Percentiles rank a stretch among this genome's conserved stretches.
These are phyloP conservation scores for Bertia moriformis DNA, from an alignment of 2,329 filamentous ascomycete genomes.

Conservation along the genomic window DNA sequence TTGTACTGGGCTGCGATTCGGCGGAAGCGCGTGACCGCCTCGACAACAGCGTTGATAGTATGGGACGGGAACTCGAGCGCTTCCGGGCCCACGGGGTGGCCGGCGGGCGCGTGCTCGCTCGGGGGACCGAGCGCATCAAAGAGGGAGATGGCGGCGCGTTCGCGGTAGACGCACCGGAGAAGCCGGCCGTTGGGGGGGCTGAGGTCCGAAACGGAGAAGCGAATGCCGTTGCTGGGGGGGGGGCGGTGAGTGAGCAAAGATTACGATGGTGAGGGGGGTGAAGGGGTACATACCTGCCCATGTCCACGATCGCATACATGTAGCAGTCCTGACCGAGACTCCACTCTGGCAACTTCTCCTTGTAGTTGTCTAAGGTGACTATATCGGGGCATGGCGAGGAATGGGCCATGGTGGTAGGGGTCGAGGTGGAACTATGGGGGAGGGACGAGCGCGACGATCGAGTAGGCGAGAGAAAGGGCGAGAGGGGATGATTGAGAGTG, in stretches of 20 bases:
- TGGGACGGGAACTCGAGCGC: slow-evolving; percentile 16
- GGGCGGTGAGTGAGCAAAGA: neutral
- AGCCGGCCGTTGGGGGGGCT: slow-evolving; percentile 56
- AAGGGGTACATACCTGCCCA: slow-evolving; percentile 33
- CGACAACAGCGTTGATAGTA: slow-evolving; percentile 52
- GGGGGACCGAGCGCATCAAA: slow-evolving; percentile 63
- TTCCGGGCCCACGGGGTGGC: neutral
- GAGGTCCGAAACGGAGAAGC: slow-evolving; percentile 79
- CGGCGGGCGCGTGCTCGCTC: slow-evolving; percentile 12
- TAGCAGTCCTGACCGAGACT: slow-evolving; percentile 27
- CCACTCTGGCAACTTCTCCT: slow-evolving; percentile 32
- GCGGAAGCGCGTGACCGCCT: slow-evolving; percentile 56
- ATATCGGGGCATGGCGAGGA: slow-evolving; percentile 19
- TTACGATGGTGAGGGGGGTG: neutral
- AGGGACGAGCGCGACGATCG: too few relatives aligned
- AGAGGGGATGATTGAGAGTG: too few relatives aligned
- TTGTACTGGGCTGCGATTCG: slow-evolving; percentile 54
- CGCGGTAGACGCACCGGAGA: slow-evolving; percentile 63
- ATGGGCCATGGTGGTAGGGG: too few relatives aligned
- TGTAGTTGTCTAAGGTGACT: slow-evolving; percentile 35
- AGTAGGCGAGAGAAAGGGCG: too few relatives aligned
- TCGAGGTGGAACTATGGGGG: too few relatives aligned
- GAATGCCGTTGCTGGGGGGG: slow-evolving; percentile 64
- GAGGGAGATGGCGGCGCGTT: slow-evolving; percentile 68
- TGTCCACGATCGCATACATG: slow-evolving; percentile 41